These are phyloP conservation scores for Yarrowia alimentaria DNA, from an alignment of 805 yeast genomes.

Conservation along the genomic window DNA sequence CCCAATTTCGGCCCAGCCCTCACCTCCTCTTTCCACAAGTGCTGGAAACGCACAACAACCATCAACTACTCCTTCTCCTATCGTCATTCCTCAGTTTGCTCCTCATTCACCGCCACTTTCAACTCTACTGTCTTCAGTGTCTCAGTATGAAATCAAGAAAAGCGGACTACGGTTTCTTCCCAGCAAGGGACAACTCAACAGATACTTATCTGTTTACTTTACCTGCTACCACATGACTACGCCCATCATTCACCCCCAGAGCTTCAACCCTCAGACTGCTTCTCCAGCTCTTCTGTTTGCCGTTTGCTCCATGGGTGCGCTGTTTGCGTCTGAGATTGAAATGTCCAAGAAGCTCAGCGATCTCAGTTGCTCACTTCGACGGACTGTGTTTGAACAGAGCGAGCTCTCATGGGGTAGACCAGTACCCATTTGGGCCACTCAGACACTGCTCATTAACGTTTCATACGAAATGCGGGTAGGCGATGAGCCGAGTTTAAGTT, in stretches of 20 bases:
- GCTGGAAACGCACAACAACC: constrained; percentile 29
- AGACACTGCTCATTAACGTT: constrained; percentile 36
- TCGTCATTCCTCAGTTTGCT: constrained; percentile 11
- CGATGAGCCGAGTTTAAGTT: constrained; percentile 38
- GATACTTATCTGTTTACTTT: constrained; percentile 39
- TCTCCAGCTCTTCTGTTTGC: constrained; percentile 39
- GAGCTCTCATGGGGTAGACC: constrained; percentile 35
- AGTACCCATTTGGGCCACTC: constrained; percentile 38
- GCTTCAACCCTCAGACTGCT: constrained; percentile 37
- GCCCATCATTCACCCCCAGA: constrained; percentile 40
- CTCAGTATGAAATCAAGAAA: constrained; percentile 30
- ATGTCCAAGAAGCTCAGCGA: constrained; percentile 36
- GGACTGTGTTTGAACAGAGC: constrained; percentile 30
- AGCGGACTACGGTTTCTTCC: constrained; percentile 30
- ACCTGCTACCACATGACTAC: constrained; percentile 39
- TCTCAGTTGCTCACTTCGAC: constrained; percentile 35
- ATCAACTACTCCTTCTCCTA: constrained; percentile 17
- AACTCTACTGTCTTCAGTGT: constrained; percentile 30
- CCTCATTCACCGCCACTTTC: constrained; percentile 29
- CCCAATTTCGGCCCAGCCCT: constrained; percentile 20
- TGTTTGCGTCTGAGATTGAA: constrained; percentile 35
- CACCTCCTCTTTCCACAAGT: constrained; percentile 28
- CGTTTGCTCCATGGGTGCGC: constrained; percentile 41
- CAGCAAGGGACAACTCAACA: constrained; percentile 36
- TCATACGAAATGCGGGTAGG: constrained; percentile 38